These are phyloP conservation scores for Corinectria fuckeliana DNA, from an alignment of 2,329 filamentous ascomycete genomes.

Conservation along the genomic window DNA sequence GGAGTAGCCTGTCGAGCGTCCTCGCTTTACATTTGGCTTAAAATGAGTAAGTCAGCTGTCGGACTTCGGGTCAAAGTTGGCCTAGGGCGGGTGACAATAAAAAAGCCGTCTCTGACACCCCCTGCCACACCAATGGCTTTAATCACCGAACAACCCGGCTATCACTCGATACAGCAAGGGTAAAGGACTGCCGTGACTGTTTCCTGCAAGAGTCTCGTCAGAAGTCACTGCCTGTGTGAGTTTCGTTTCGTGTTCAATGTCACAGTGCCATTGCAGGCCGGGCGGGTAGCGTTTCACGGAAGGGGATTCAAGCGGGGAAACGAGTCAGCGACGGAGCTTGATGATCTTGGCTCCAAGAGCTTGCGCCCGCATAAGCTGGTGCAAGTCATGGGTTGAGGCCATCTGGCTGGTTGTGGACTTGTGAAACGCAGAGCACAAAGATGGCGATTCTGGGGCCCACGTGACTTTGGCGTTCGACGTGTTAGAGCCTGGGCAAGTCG, in stretches of 20 bases:
- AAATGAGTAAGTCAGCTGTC: background rate
- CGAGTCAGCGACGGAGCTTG: background rate
- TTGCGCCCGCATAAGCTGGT: too few relatives aligned
- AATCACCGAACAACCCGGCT: background rate
- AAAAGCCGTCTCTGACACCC: background rate
- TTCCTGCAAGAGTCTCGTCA: background rate
- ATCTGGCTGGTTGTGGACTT: background rate
- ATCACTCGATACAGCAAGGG: background rate
- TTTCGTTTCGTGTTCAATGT: background rate
- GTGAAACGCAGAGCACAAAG: background rate
- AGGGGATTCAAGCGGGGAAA: background rate
- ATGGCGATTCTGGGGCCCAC: slow-evolving; percentile 9
- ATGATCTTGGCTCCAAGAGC: background rate
- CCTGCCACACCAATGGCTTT: background rate
- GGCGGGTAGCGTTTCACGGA: background rate
- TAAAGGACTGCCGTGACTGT: background rate
- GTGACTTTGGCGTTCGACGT: slow-evolving; percentile 39
- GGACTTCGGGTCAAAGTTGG: background rate
- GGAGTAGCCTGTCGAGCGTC: background rate
- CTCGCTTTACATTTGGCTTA: background rate
- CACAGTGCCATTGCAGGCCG: background rate
- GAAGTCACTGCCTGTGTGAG: background rate
- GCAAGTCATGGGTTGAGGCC: background rate
- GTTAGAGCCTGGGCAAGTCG: background rate
- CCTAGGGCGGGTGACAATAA: background rate